Percentiles rank a stretch among this genome's conserved stretches.
These are phyloP conservation scores for Mycoemilia scoparia DNA, from an alignment of 192 early-diverging fungal genomes.

Conservation along the genomic window DNA sequence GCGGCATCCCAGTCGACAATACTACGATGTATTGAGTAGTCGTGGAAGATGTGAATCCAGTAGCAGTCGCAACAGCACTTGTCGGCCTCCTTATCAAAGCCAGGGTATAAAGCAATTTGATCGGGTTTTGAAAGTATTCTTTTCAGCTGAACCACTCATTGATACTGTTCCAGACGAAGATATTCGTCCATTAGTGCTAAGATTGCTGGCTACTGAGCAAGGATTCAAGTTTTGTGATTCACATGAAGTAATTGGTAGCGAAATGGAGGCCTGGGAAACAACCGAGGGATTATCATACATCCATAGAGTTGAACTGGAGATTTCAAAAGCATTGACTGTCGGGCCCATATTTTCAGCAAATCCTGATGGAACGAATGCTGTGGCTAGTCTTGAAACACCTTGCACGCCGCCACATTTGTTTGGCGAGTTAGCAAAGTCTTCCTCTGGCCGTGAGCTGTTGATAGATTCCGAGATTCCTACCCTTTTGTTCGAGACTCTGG, in stretches of 20 bases:
- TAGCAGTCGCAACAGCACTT: too few species aligned
- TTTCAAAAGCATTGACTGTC: constrained; percentile 19
- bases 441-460: constrained; percentile 14
- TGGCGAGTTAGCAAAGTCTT: constrained; percentile 15
- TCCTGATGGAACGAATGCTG: constrained; percentile 20
- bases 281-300: constrained; percentile 25
- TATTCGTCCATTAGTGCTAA: constrained; percentile 19
- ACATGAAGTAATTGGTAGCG: constrained; percentile 21
- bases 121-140: too few species aligned
- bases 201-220: constrained; percentile 13
- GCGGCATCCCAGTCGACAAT: too few species aligned
- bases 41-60: too few species aligned
- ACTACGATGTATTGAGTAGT: too few species aligned
- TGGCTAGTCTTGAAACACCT: constrained; percentile 23
- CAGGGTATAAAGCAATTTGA: too few species aligned
- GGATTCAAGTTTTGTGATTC: constrained; percentile 16
- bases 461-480: constrained; percentile 10
- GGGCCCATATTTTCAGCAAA: constrained; percentile 28
- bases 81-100: too few species aligned
- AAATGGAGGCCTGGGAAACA: constrained; percentile 29
- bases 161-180: too few species aligned
- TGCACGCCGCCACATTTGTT: constrained; percentile 26
- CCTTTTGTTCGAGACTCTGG: constrained; percentile 26
- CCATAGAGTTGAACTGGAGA: constrained; percentile 24
- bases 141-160: too few species aligned